Conservation (phyloP, 805 yeast species). For the Ascoidea tarda region DNA sequence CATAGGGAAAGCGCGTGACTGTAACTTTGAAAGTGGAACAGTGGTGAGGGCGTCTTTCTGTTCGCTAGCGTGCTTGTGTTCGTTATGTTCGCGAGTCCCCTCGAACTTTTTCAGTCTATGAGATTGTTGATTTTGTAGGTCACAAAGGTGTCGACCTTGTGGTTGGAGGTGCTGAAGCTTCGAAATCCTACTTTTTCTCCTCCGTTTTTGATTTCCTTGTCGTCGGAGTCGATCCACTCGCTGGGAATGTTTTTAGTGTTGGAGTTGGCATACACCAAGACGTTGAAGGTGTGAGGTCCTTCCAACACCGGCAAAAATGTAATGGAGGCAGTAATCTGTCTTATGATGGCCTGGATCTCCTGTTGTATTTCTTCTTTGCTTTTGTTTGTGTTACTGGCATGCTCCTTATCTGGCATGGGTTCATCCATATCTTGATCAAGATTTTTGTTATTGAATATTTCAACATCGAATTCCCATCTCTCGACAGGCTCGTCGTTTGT, state of each 20-base stretch:
- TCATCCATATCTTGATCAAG: slow-evolving; percentile 2
- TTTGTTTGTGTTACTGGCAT: slow-evolving; percentile 12
- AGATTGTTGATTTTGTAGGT: slow-evolving; percentile 17
- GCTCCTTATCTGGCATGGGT: slow-evolving; percentile 3
- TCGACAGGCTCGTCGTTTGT: slow-evolving; percentile 59
- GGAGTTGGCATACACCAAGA: slow-evolving; percentile 54
- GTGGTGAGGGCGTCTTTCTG: too few relatives aligned
- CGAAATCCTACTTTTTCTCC: slow-evolving; percentile 58
- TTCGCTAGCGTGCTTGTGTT: too few relatives aligned
- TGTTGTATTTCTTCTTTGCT: slow-evolving; percentile 38
- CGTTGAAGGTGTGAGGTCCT: slow-evolving; percentile 63
- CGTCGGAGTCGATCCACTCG: slow-evolving; percentile 78
- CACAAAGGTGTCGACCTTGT: slow-evolving; percentile 62
- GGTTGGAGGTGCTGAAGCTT: slow-evolving; percentile 51
- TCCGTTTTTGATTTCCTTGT: slow-evolving; percentile 37
- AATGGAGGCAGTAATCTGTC: slow-evolving; percentile 82
- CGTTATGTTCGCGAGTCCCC: too few relatives aligned
- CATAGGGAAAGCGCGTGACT: too few relatives aligned
- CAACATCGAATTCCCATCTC: slow-evolving; percentile 74
- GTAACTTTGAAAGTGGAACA: too few relatives aligned
- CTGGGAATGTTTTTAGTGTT: slow-evolving; percentile 45
- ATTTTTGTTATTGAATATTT: slow-evolving; percentile 19
- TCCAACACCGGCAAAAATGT: slow-evolving; percentile 70
- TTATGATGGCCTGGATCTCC: slow-evolving; percentile 73
- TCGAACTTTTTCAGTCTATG: neutral